Base-by-base conservation (phyloP, 148 eudicot genomes). In the Limonium bicolor region DNA sequence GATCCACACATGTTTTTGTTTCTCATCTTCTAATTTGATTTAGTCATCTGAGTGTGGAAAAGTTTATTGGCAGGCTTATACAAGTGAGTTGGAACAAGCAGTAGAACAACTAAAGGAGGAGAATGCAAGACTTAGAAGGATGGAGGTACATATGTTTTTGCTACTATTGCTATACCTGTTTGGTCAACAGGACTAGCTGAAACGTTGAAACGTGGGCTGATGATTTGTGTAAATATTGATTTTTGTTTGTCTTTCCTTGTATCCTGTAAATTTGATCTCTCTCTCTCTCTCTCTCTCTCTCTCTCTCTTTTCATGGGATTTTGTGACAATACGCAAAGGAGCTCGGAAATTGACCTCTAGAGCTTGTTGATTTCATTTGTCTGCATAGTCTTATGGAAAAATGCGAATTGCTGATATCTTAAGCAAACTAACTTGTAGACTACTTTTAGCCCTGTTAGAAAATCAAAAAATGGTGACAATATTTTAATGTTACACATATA, bases 41-140 rank as follows among this genome's bases (percentile, higher is more conserved):
- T 14, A 4, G 14, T 41, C 13, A 27, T 41, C 13, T 17, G 24
- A 31, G 27, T 43, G 36, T 26, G 27, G 32, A 39, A n/a, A 37
- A 27, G 21, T 29, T 14, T 42, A n/a, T 6, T 59, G 23, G 23
- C 46, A 63, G 68, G 68, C 62, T 42, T 63, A 63, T 43, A 63
- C 68, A 15, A 63, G 53, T 30, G 58, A 56, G 36, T 28, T 63
- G 53, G 62, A 63, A 58, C 36, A 44, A 20, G 36, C 56, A 36
- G 58, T 45, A 38, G 45, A 32, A 11, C 48, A 53, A 33, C 40
- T 63, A 34, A 50, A 48, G 49, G 40, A 37, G 29, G 56, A 40
- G 31, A 63, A 56, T 39, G 39, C 45, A 14, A 44, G 62, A 48
- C 68, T 63, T n/a, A 50, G 36, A 35, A 63, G 32, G 58, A 41